Percentiles rank a stretch among this genome's conserved stretches.
Evolutionary conservation across 2,329 filamentous ascomycete genomes (phyloP).

Genomic region (Dothideomycetes sp.): DNA sequence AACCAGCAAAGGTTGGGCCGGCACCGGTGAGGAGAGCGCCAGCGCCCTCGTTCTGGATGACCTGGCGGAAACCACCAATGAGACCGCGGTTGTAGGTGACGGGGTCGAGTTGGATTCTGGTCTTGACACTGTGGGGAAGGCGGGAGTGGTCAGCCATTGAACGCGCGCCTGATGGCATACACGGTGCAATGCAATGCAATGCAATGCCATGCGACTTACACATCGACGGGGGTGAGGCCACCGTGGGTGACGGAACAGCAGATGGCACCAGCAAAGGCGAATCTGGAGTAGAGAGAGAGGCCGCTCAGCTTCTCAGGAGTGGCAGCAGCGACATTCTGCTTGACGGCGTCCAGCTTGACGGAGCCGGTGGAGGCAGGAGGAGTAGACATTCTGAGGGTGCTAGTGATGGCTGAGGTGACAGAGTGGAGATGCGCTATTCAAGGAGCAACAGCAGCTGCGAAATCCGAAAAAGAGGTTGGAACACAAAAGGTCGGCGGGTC

Average conservation of each 20-base stretch:
- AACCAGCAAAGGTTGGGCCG: conserved; percentile 77
- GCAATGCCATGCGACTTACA: conserved; percentile 58
- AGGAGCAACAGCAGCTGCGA: background rate
- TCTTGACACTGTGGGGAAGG: conserved; percentile 68
- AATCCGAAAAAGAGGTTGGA: no score
- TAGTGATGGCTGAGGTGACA: conserved; percentile 14
- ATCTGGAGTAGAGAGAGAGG: conserved; percentile 77
- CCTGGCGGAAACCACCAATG: conserved; percentile 76
- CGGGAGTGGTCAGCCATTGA: conserved; percentile 6
- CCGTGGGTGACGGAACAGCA: conserved; percentile 98
- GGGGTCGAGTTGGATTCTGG: conserved; percentile 86
- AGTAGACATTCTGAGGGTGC: conserved; percentile 24
- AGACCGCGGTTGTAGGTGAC: conserved; percentile 79
- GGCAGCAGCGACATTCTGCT: conserved; percentile 34
- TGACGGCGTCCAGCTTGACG: conserved; percentile 41
- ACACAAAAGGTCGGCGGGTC: no score
- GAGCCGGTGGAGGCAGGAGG: conserved; percentile 39
- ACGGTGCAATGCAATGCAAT: background rate
- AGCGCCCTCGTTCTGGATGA: conserved; percentile 73
- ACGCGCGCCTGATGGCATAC: conserved; percentile 18
- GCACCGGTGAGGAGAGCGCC: conserved; percentile 76
- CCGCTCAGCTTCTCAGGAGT: conserved; percentile 48
- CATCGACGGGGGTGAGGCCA: conserved; percentile 93
- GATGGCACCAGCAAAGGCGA: conserved; percentile 93
- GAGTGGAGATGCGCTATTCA: conserved; percentile 8